These are phyloP conservation scores for Grammothele lineata DNA, from an alignment of 768 basidiomycete genomes.

Conservation along the genomic window DNA sequence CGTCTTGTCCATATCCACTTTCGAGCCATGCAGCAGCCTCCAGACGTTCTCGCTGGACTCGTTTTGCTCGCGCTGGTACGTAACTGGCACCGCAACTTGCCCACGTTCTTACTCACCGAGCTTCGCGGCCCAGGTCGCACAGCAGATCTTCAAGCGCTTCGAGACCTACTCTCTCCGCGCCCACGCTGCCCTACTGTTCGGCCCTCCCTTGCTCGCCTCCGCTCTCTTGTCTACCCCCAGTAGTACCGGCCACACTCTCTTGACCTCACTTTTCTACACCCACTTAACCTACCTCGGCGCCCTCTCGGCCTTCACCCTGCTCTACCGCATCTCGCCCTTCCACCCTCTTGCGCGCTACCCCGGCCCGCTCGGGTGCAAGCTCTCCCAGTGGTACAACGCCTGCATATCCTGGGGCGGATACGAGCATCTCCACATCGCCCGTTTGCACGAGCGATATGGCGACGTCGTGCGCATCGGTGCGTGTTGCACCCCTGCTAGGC, in stretches of 20 bases:
- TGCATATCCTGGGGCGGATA: not conserved
- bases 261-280: too few species aligned
- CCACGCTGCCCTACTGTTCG: not conserved
- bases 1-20: too few species aligned
- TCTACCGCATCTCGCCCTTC: constrained; percentile 6
- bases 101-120: too few species aligned
- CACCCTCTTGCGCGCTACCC: constrained; percentile 9
- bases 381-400: constrained; percentile 1
- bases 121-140: not conserved
- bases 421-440: constrained; percentile 6
- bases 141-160: not conserved
- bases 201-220: not conserved
- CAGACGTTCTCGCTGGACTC: too few species aligned
- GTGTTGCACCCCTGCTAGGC: not conserved
- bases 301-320: too few species aligned
- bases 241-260: too few species aligned
- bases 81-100: too few species aligned
- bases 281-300: too few species aligned
- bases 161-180: not conserved
- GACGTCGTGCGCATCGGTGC: constrained; percentile 14
- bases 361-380: constrained; percentile 11
- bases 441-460: constrained; percentile 13
- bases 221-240: not conserved
- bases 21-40: too few species aligned
- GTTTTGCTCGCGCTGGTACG: too few species aligned